Evolutionary conservation across 495 filamentous ascomycete genomes (phyloP), one percentile per base, ranked within the genome.

Genomic region (Aspergillus heteromorphus): DNA sequence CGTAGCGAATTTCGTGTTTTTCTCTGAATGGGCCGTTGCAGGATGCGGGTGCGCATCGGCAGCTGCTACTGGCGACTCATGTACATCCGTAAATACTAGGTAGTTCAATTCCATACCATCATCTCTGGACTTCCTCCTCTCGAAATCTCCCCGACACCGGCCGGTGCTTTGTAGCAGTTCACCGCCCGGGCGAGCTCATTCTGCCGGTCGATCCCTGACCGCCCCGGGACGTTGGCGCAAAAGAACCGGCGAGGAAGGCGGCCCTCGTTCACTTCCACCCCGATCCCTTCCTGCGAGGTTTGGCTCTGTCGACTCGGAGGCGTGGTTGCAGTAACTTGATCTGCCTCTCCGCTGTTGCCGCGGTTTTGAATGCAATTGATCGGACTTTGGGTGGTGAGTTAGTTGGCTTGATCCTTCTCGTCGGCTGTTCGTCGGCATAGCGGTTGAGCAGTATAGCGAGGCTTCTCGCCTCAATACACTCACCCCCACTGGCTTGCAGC

Each of bases 1-100:
- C 43, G 23, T 59, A 59, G 57, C 57, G 57, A 55, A 4, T 48
- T 36, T 34, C 30, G 10, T 49, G 34, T 42, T 52, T 31, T 55
- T 30, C 11, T 47, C 25, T 27, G 23, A 27, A 27, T 27, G 23
- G 23, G 7, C 23, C 7, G 23, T 38, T 38, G 34, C 34, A 38
- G 34, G 5, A 38, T 34, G 30, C 14, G n/a, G n/a, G 10, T 30
- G 30, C 21, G 17, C 25, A n/a, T 38, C 34, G n/a, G 34, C 34
- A 38, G 34, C 10, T 45, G 18, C 34, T 13, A 38, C 20, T n/a
- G 14, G 40, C 17, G 16, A 13, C 11, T 49, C 34, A 38, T 43
- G 42, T 38, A 38, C 34, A 38, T 38, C 34, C 34, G n/a, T 38
- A 38, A 38, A 38, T 38, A 38, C 1, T n/a, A n/a, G n/a, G n/a